phyloP scores from a whole-genome alignment of 768 basidiomycete species.

The Inosperma sp. region DNA sequence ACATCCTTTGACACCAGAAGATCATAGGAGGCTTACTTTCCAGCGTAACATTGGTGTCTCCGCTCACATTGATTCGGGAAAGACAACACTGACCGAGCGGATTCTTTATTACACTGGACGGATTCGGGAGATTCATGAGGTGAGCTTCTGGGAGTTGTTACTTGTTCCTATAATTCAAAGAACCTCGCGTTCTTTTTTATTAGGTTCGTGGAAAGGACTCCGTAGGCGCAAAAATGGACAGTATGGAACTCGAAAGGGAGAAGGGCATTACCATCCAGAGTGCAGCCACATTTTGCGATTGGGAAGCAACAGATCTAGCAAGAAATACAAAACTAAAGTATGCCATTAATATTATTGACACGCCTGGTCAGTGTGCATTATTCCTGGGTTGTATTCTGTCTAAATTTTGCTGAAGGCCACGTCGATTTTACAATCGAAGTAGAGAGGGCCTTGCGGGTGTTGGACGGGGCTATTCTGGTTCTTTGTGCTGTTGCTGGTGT shows the following conservation, averaged over 20 bases:
- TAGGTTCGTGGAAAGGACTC: constrained; percentile 91
- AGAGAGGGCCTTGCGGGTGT: constrained; percentile 89
- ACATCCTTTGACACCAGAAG: constrained; percentile 56
- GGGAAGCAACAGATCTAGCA: constrained; percentile 66
- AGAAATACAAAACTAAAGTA: constrained; percentile 71
- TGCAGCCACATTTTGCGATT: constrained; percentile 97
- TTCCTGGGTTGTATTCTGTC: constrained; percentile 1
- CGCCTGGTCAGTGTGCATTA: constrained; percentile 60
- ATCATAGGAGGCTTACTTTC: constrained; percentile 58
- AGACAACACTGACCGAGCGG: constrained; percentile 96
- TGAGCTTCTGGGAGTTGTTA: constrained; percentile 34
- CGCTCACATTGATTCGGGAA: constrained; percentile 94
- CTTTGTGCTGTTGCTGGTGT: constrained; percentile 97
- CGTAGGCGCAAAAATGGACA: constrained; percentile 99
- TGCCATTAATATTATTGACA: constrained; percentile 97
- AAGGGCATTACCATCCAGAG: constrained; percentile 99
- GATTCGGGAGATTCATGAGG: constrained; percentile 95
- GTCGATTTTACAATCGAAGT: constrained; percentile 99
- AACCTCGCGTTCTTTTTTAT: constrained; percentile 23
- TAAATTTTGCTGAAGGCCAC: constrained; percentile 60
- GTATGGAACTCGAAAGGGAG: constrained; percentile 97
- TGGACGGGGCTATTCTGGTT: constrained; percentile 95
- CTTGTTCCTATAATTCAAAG: not conserved
- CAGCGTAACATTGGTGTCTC: constrained; percentile 97
- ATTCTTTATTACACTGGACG: constrained; percentile 95